These are phyloP conservation scores for Hymenoscyphus fructigenus DNA, from an alignment of 2,329 filamentous ascomycete genomes.

Conservation along the genomic window DNA sequence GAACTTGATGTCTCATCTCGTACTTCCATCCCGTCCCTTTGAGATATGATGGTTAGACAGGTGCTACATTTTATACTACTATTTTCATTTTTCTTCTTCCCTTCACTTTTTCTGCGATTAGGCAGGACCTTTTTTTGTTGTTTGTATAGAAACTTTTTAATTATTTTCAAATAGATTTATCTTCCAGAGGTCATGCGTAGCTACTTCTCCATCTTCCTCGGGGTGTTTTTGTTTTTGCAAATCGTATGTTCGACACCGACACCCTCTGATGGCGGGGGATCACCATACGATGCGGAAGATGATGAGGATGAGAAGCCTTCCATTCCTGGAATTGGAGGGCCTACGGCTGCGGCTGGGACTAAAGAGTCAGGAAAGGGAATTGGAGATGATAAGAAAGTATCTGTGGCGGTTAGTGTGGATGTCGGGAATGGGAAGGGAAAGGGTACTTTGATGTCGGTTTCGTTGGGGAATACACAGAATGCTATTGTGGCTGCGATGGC, in stretches of 20 bases:
- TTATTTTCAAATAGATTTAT: neutral
- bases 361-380: neutral
- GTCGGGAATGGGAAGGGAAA: neutral
- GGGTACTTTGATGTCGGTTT: conserved; percentile 9
- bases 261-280: neutral
- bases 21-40: neutral
- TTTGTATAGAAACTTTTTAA: neutral
- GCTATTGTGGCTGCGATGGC: conserved; percentile 12
- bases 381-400: neutral
- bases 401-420: neutral
- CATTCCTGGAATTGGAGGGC: neutral
- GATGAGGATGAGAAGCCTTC: neutral
- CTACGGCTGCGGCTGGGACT: neutral
- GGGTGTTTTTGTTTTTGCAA: neutral
- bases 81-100: neutral
- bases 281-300: neutral
- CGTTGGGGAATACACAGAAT: conserved; percentile 27
- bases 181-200: neutral
- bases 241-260: neutral
- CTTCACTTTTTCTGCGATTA: neutral
- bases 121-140: neutral
- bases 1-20: neutral
- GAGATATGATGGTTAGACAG: neutral
- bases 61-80: neutral
- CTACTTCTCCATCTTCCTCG: neutral